Conservation (phyloP, 805 yeast genomes). For the Yamadazyma paraphyllophila region DNA sequence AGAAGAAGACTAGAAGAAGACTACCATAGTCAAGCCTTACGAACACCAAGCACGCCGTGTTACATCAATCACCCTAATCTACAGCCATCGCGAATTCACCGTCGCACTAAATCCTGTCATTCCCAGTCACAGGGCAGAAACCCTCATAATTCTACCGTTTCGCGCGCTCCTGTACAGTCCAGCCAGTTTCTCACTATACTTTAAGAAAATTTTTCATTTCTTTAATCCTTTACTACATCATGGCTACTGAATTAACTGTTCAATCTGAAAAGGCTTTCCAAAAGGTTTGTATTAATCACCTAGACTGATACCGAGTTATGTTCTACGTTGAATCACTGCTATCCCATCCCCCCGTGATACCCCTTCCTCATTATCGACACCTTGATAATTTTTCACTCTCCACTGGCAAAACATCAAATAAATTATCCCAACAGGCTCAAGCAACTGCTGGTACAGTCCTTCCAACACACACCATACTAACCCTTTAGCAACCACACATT, state of each 20-base stretch:
- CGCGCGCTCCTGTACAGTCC: constrained; percentile 5
- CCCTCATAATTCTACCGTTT: not conserved
- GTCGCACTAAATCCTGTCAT: too few relatives aligned
- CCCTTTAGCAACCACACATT: constrained; percentile 95
- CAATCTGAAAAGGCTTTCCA: constrained; percentile 99
- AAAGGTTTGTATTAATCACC: constrained; percentile 70
- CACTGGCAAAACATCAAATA: too few relatives aligned
- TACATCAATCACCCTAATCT: too few relatives aligned
- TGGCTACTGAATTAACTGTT: constrained; percentile 99
- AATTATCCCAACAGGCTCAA: too few relatives aligned
- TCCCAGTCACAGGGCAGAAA: constrained; percentile 9
- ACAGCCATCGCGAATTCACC: too few relatives aligned
- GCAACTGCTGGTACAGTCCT: too few relatives aligned
- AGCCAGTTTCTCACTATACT: constrained; percentile 7
- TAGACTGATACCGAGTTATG: too few relatives aligned
- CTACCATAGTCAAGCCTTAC: too few relatives aligned
- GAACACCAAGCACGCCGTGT: too few relatives aligned
- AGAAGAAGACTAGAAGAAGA: too few relatives aligned
- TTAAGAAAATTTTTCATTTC: constrained; percentile 17
- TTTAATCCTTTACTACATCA: constrained; percentile 40
- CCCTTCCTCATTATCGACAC: not conserved
- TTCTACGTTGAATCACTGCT: too few relatives aligned
- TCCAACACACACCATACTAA: constrained; percentile 19
- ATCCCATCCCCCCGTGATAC: too few relatives aligned
- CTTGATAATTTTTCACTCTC: not conserved